Percentiles rank a stretch among this genome's conserved stretches.
Evolutionary conservation across 495 filamentous ascomycete genomes (phyloP).

Genomic region (Talaromyces proteolyticus): DNA sequence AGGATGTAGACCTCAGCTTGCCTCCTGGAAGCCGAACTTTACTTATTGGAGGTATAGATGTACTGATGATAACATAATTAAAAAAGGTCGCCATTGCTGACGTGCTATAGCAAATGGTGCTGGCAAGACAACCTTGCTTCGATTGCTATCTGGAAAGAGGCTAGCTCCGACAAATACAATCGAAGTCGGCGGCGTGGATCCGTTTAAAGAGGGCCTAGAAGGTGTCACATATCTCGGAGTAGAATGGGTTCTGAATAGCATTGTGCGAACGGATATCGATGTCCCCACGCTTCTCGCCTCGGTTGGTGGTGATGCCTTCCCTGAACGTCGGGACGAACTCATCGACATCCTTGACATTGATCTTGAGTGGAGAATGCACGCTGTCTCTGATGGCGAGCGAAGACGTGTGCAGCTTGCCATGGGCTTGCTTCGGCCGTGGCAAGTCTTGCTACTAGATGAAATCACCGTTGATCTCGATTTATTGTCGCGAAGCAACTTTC

Average conservation of each 20-base stretch:
- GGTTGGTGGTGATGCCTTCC: constrained; percentile 80
- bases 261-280: constrained; percentile 91
- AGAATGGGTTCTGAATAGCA: constrained; percentile 98
- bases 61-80: background rate
- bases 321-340: constrained; percentile 77
- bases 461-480: constrained; percentile 97
- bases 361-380: constrained; percentile 87
- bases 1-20: constrained; percentile 63
- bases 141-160: constrained; percentile 84
- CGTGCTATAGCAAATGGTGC: constrained; percentile 74
- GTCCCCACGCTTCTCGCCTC: constrained; percentile 77
- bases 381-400: constrained; percentile 86
- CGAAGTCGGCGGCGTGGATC: constrained; percentile 73
- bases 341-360: constrained; percentile 89
- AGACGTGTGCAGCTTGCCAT: constrained; percentile 91
- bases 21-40: constrained; percentile 82
- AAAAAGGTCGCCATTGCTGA: background rate
- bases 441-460: constrained; percentile 85
- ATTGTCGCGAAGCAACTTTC: constrained; percentile 73
- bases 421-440: constrained; percentile 92
- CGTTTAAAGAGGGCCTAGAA: constrained; percentile 80
- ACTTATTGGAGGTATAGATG: constrained; percentile 71
- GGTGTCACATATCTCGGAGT: constrained; percentile 95
- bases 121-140: constrained; percentile 94
- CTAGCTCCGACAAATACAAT: constrained; percentile 73